Conservation (phyloP, 768 basidiomycete species). For the Sporobolomyces phaffii region DNA sequence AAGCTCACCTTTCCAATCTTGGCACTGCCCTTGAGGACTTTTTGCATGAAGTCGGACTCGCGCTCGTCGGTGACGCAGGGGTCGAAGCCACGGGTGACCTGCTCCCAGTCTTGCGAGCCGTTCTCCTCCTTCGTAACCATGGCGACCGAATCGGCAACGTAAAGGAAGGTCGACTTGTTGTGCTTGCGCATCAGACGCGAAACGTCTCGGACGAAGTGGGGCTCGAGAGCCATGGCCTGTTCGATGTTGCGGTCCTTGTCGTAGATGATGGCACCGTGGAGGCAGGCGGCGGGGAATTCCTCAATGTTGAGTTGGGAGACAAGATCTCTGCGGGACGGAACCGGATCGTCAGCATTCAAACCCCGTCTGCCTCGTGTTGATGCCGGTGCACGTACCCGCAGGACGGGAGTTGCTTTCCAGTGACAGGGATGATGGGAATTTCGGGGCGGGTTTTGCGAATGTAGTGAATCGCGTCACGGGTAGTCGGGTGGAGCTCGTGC, state of each 20-base stretch:
- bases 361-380: too few relatives aligned
- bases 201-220: slow-evolving; percentile 36
- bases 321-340: slow-evolving; percentile 10
- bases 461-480: slow-evolving; percentile 34
- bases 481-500: slow-evolving; percentile 38
- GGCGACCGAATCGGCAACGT: slow-evolving; percentile 39
- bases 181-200: slow-evolving; percentile 34
- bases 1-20: slow-evolving; percentile 30
- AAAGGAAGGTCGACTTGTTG: slow-evolving; percentile 41
- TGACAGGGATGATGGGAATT: slow-evolving; percentile 40
- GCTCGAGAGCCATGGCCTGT: slow-evolving; percentile 30
- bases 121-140: slow-evolving; percentile 39
- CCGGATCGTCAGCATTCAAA: neutral
- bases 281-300: slow-evolving; percentile 34
- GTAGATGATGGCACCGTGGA: slow-evolving; percentile 41
- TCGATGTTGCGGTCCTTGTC: slow-evolving; percentile 38
- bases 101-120: slow-evolving; percentile 38
- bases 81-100: slow-evolving; percentile 39
- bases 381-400: slow-evolving; percentile 36
- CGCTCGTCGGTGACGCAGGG: slow-evolving; percentile 37
- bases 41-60: slow-evolving; percentile 34
- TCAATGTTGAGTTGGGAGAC: slow-evolving; percentile 21
- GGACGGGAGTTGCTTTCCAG: slow-evolving; percentile 39
- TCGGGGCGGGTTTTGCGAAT: slow-evolving; percentile 36
- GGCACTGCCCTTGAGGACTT: slow-evolving; percentile 30